Evolutionary conservation across 805 yeast species (phyloP), one percentile per base, ranked within the genome.

Genomic region (Barnettozyma salicaria): DNA sequence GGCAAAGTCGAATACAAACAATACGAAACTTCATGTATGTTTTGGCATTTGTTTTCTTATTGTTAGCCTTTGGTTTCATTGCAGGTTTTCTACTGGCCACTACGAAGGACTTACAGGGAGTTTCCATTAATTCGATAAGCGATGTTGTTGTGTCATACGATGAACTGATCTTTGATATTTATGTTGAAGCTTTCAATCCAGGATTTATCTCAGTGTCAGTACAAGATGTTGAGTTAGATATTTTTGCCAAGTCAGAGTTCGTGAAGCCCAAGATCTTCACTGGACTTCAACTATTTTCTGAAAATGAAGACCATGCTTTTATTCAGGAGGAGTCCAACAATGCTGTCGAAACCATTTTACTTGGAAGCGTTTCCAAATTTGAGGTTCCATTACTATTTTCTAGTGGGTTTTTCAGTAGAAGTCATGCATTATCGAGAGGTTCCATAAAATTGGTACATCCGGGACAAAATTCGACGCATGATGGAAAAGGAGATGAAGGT

Each of bases 61-160:
- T 86, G n/a, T 58, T 85, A 9, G 64, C 78, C 1, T 56, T 82
- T 21, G 96, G 96, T 1, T 87, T 90, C 52, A 65, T 83, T 5
- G 67, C 80, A 51, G 97, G 97, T 0, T 85, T 89, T 53, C 62
- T 88, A 3, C 63, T 89, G 28, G 96, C 96, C 0, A 79, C 95
- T 1, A 80, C 87, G 14, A 87, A 86, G 48, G 96, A 90, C 40
- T 63, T 90, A 37, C 77, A 80, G 36, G 71, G 74, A 42, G 80
- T 87, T 14, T 61, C 72, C 16, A 73, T 89, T 8, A 56, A 65
- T 3, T 63, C 75, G n/a, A 66, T 89, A 27, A 74, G 72, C 34
- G 85, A 85, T 50, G 72, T 89, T 1, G 64, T 89, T 10, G 83
- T 86, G 3, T 79, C 92, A 35, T 79, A 80, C 45, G 95, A 88